phyloP scores from a whole-genome alignment of 306 rosid species.

The Vigna mungo region DNA sequence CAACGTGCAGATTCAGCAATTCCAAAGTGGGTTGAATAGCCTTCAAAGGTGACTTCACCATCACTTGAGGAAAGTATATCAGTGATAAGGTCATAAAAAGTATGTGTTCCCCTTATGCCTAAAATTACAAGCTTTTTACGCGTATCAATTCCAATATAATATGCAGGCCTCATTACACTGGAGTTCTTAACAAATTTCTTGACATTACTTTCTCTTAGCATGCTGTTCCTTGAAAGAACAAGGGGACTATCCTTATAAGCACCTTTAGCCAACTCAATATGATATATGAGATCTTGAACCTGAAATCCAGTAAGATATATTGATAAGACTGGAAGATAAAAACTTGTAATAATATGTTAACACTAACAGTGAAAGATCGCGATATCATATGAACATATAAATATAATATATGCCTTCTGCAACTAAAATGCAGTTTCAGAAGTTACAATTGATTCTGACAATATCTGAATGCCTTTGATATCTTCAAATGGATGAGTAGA shows the following conservation, averaged over 20 bases:
- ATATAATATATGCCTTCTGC: slow-evolving; percentile 26
- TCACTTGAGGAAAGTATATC: slow-evolving; percentile 79
- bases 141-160: slow-evolving; percentile 82
- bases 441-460: slow-evolving; percentile 76
- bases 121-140: slow-evolving; percentile 81
- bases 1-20: slow-evolving; percentile 93
- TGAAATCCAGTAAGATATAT: slow-evolving; percentile 50
- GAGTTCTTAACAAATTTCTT: slow-evolving; percentile 79
- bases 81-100: slow-evolving; percentile 91
- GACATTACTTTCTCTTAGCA: slow-evolving; percentile 89
- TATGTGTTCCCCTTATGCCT: slow-evolving; percentile 92
- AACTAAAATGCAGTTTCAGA: slow-evolving; percentile 43
- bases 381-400: slow-evolving; percentile 34
- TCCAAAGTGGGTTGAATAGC: slow-evolving; percentile 93
- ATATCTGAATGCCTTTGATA: slow-evolving; percentile 71
- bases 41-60: slow-evolving; percentile 80
- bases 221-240: slow-evolving; percentile 76
- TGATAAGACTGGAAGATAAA: slow-evolving; percentile 1
- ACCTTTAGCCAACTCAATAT: slow-evolving; percentile 85
- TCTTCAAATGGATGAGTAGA: slow-evolving; percentile 69
- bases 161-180: slow-evolving; percentile 92
- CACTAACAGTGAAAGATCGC: slow-evolving; percentile 30
- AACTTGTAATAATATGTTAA: slow-evolving; percentile 13
- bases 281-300: slow-evolving; percentile 92
- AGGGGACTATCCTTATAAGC: slow-evolving; percentile 68